Percentiles rank a stretch among this genome's conserved stretches.
Evolutionary conservation across 306 rosid species (phyloP).

Genomic region (Quercus rubra): DNA sequence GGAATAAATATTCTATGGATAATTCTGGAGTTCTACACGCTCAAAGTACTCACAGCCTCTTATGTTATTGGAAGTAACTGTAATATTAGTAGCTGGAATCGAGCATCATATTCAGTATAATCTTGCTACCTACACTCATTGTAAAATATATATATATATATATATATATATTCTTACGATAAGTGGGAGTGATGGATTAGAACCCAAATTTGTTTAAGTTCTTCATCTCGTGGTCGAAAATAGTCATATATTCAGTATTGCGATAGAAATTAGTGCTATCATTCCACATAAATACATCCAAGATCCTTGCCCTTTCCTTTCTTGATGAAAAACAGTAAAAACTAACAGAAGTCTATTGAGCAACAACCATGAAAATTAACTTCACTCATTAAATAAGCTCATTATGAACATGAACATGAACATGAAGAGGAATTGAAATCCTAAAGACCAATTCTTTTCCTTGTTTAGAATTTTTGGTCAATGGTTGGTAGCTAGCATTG

Average conservation of each 20-base stretch:
- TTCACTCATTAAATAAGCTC: slow-evolving; percentile 15
- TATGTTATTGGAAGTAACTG: too few relatives aligned
- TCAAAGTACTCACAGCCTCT: too few relatives aligned
- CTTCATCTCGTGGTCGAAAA: slow-evolving; percentile 1
- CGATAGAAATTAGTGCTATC: slow-evolving; percentile 10
- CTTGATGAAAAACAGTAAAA: slow-evolving; percentile 4
- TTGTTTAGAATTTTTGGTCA: slow-evolving; percentile 2
- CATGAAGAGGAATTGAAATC: slow-evolving; percentile 27
- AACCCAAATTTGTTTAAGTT: background rate
- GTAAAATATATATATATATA: background rate
- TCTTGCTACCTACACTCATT: background rate
- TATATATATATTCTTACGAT: too few relatives aligned
- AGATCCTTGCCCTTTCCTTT: background rate
- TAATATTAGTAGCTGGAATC: background rate
- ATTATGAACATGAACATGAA: slow-evolving; percentile 29
- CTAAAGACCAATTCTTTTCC: slow-evolving; percentile 16
- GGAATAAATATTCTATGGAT: too few relatives aligned
- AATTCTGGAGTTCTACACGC: too few relatives aligned
- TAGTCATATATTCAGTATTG: background rate
- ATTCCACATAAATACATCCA: slow-evolving; percentile 20
- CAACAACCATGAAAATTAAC: slow-evolving; percentile 12
- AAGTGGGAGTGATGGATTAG: too few relatives aligned
- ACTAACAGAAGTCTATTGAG: background rate
- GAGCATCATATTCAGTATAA: background rate
- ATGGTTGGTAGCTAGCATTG: background rate